These are phyloP conservation scores for Annulohypoxylon moriforme DNA, from an alignment of 495 filamentous ascomycete genomes.

Conservation along the genomic window DNA sequence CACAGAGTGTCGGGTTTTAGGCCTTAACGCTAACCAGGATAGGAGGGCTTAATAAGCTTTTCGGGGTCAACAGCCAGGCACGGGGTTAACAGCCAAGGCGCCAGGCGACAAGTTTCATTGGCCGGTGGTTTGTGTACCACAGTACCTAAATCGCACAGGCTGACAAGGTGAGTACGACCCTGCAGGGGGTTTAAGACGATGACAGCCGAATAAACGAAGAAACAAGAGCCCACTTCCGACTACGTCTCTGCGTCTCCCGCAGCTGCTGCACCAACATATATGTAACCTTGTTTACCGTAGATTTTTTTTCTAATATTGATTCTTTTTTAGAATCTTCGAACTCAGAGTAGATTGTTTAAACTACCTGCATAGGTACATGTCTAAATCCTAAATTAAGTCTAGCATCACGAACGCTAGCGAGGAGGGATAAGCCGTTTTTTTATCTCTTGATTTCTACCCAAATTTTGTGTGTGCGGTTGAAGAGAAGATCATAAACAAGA, in stretches of 20 bases:
- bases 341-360: slow-evolving; percentile 7
- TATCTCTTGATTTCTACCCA: slow-evolving; percentile 13
- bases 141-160: slow-evolving; percentile 25
- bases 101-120: slow-evolving; percentile 22
- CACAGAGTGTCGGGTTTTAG: background rate
- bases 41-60: slow-evolving; percentile 16
- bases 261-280: slow-evolving; percentile 17
- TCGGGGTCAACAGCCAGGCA: slow-evolving; percentile 9
- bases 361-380: slow-evolving; percentile 19
- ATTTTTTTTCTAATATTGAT: slow-evolving; percentile 11
- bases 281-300: slow-evolving; percentile 35
- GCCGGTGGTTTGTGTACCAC: slow-evolving; percentile 1
- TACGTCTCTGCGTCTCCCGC: slow-evolving; percentile 10
- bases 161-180: slow-evolving; percentile 31
- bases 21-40: slow-evolving; percentile 20
- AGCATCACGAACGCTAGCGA: slow-evolving; percentile 22
- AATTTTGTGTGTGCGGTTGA: slow-evolving; percentile 2
- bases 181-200: slow-evolving; percentile 38
- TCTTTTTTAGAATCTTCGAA: slow-evolving; percentile 13
- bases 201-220: slow-evolving; percentile 37
- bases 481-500: slow-evolving; percentile 28
- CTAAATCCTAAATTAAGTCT: slow-evolving; percentile 12
- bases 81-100: slow-evolving; percentile 2
- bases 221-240: slow-evolving; percentile 35
- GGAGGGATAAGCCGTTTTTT: slow-evolving; percentile 3